Evolutionary conservation across 2,329 filamentous ascomycete genomes (phyloP).

Genomic region (Ceratocystis eucalypticola): DNA sequence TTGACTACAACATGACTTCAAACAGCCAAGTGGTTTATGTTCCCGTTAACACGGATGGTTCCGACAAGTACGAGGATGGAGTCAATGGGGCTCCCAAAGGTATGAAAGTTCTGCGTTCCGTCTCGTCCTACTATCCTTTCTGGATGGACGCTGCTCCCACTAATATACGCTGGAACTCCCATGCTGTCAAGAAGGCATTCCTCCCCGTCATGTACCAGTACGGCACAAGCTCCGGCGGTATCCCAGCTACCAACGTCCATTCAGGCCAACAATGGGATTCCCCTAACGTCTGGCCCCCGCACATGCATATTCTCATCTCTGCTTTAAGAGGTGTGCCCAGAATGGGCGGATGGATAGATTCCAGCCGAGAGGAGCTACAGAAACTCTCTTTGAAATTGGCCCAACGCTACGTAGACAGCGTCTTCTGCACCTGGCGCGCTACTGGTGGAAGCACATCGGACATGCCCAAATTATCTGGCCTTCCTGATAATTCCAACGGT

Average conservation of each 20-base stretch:
- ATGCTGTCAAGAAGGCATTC: conserved; percentile 37
- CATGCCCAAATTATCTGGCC: conserved; percentile 37
- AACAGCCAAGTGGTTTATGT: conserved; percentile 41
- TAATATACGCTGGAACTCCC: conserved; percentile 45
- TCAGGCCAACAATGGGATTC: conserved; percentile 58
- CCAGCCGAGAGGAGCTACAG: conserved; percentile 40
- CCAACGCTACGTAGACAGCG: conserved; percentile 53
- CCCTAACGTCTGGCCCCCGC: conserved; percentile 56
- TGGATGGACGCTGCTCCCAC: conserved; percentile 51
- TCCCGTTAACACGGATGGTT: conserved; percentile 11
- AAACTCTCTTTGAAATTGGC: conserved; percentile 43
- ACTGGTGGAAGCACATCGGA: conserved; percentile 48
- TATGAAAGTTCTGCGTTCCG: conserved; percentile 43
- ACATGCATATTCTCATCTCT: conserved; percentile 50
- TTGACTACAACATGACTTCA: conserved; percentile 55
- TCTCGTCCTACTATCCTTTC: conserved; percentile 53
- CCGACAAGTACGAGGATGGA: conserved; percentile 22
- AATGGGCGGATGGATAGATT: conserved; percentile 29
- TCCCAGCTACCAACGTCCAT: conserved; percentile 47
- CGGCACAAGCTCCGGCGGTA: conserved; percentile 39
- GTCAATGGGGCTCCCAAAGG: conserved; percentile 33
- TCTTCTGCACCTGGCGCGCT: conserved; percentile 57
- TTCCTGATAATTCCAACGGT: conserved; percentile 33
- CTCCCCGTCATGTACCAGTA: conserved; percentile 41
- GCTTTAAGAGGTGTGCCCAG: conserved; percentile 42